Evolutionary conservation across 2,329 filamentous ascomycete species (phyloP).

Genomic region (Nigrograna mackinnonii): DNA sequence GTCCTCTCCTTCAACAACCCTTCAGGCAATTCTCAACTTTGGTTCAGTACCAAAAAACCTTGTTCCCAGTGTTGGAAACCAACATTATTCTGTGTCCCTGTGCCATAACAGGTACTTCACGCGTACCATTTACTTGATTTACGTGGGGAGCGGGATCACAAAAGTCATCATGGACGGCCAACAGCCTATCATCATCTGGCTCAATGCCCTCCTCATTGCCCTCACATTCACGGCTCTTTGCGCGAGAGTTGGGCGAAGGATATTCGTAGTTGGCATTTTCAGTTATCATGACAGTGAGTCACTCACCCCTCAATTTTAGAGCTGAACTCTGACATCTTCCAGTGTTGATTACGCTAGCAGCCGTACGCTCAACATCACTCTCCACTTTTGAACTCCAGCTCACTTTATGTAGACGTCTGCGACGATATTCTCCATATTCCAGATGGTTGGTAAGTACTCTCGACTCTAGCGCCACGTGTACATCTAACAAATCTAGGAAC

Average conservation of each 20-base stretch:
- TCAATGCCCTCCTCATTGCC: slow-evolving; percentile 26
- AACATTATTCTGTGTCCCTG: no score
- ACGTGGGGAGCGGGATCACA: not conserved
- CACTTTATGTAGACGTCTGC: slow-evolving; percentile 14
- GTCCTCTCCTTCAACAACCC: no score
- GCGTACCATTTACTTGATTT: slow-evolving; percentile 9
- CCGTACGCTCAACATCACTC: slow-evolving; percentile 10
- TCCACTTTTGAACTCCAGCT: not conserved
- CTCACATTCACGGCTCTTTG: slow-evolving; percentile 24
- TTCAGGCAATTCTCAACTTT: no score
- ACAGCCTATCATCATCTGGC: slow-evolving; percentile 20
- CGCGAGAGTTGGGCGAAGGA: slow-evolving; percentile 23
- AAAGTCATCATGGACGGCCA: slow-evolving; percentile 10
- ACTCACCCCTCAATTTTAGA: not conserved
- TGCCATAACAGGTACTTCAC: no score
- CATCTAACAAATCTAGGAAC: slow-evolving; percentile 10
- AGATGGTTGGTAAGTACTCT: slow-evolving; percentile 18
- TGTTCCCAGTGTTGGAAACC: no score
- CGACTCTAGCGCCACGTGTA: no score
- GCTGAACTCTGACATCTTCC: slow-evolving; percentile 7
- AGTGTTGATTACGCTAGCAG: slow-evolving; percentile 27
- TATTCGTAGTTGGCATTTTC: slow-evolving; percentile 23
- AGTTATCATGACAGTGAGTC: slow-evolving; percentile 30
- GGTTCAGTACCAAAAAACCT: no score
- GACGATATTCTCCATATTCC: slow-evolving; percentile 25